Percentiles rank a stretch among this genome's conserved stretches.
Conservation (phyloP, 2,329 filamentous ascomycete genomes). For the Diaporthe batatas region DNA sequence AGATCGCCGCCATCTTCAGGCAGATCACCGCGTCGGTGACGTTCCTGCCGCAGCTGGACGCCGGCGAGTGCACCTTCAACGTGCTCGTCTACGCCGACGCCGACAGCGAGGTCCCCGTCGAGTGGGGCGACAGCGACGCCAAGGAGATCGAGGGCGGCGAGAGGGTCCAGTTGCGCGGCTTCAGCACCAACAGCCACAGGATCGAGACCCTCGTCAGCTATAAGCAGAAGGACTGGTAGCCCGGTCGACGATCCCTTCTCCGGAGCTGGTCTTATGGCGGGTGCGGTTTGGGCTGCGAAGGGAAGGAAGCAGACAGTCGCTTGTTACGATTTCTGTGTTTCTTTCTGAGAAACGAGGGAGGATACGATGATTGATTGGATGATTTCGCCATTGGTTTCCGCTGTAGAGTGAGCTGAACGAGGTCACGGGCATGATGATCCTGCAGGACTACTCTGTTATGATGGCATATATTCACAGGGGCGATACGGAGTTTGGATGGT, state of each 20-base stretch:
- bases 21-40: constrained; percentile 98
- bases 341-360: not conserved
- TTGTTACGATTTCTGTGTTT: not conserved
- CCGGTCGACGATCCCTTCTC: constrained; percentile 36
- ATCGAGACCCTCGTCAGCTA: constrained; percentile 98
- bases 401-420: not conserved
- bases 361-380: not conserved
- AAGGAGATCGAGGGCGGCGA: constrained; percentile 97
- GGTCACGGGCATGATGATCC: constrained; percentile 1
- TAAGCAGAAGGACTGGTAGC: constrained; percentile 44
- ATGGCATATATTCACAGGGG: constrained; percentile 13
- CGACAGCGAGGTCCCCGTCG: constrained; percentile 94
- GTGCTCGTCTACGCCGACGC: constrained; percentile 98
- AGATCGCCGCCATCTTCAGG: constrained; percentile 96
- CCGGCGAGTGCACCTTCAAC: constrained; percentile 98
- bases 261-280: not conserved
- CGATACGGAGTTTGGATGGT: constrained; percentile 26
- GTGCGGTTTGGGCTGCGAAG: not conserved
- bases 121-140: constrained; percentile 98
- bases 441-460: not conserved
- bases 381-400: not conserved
- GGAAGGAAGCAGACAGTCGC: not conserved
- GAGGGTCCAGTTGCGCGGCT: constrained; percentile 94
- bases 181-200: constrained; percentile 93
- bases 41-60: constrained; percentile 87